These are phyloP conservation scores for Mycena sanguinolenta DNA, from an alignment of 768 basidiomycete genomes.

Conservation along the genomic window DNA sequence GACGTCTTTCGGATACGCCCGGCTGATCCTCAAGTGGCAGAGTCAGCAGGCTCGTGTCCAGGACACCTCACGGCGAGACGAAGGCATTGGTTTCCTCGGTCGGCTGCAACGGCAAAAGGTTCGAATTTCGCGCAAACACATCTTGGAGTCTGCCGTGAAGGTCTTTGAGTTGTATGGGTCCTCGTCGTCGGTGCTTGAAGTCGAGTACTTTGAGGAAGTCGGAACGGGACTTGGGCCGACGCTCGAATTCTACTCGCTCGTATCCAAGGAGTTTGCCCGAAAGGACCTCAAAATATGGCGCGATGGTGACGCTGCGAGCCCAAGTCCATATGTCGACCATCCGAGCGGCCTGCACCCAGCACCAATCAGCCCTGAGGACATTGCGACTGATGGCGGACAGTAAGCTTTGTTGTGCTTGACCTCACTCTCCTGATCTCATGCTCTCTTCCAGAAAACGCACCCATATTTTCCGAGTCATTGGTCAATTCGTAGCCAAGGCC, in stretches of 20 bases:
- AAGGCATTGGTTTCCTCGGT: constrained; percentile 92
- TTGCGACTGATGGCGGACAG: constrained; percentile 81
- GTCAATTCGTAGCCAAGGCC: constrained; percentile 97
- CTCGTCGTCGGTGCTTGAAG: constrained; percentile 93
- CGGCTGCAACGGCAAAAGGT: constrained; percentile 96
- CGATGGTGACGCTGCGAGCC: constrained; percentile 76
- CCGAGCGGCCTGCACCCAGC: constrained; percentile 90
- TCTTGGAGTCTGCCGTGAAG: constrained; percentile 96
- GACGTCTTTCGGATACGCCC: constrained; percentile 97
- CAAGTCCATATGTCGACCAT: constrained; percentile 84
- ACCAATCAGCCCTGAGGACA: constrained; percentile 80
- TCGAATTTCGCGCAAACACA: constrained; percentile 93
- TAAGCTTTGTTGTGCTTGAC: constrained; percentile 52
- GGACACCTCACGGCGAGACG: constrained; percentile 86
- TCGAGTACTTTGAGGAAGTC: constrained; percentile 99
- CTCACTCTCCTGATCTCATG: constrained; percentile 19
- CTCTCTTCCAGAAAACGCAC: constrained; percentile 76
- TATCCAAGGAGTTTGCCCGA: constrained; percentile 94
- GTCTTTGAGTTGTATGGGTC: constrained; percentile 97
- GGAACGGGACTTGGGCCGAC: constrained; percentile 98
- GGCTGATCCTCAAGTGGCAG: constrained; percentile 95
- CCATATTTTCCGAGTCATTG: constrained; percentile 90
- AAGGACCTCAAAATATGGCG: constrained; percentile 93
- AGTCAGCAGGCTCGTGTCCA: constrained; percentile 86
- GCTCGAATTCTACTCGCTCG: constrained; percentile 98